Evolutionary conservation across 805 yeast species (phyloP).

Genomic region (Candida gorgasii): DNA sequence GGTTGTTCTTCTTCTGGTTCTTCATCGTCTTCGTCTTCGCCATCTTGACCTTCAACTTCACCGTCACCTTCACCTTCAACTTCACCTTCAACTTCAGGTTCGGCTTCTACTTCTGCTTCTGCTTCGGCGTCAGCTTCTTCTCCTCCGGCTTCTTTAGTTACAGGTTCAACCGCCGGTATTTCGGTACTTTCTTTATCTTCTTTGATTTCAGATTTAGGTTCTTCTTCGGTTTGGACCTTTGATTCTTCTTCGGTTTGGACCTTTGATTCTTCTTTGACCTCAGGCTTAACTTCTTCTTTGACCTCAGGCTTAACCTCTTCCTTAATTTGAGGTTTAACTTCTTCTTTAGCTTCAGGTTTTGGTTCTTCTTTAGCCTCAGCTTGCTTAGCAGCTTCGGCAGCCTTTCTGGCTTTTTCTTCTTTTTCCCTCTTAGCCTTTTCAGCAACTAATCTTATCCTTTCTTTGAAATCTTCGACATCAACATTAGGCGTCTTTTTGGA

Average conservation of each 20-base stretch:
- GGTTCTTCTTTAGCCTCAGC: slow-evolving; percentile 9
- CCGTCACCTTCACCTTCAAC: slow-evolving; percentile 15
- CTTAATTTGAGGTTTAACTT: slow-evolving; percentile 9
- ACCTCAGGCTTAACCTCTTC: slow-evolving; percentile 13
- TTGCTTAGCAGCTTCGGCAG: slow-evolving; percentile 6
- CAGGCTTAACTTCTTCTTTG: slow-evolving; percentile 6
- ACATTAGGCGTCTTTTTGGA: slow-evolving; percentile 7
- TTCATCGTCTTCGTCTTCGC: slow-evolving; percentile 16
- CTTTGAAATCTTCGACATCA: slow-evolving; percentile 17
- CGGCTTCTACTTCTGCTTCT: slow-evolving; percentile 1
- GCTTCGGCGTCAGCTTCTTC: background rate
- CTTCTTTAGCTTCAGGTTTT: slow-evolving; percentile 5
- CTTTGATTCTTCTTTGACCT: slow-evolving; percentile 8
- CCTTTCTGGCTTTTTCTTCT: slow-evolving; percentile 8
- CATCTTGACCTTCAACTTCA: slow-evolving; percentile 16
- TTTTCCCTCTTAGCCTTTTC: slow-evolving; percentile 8
- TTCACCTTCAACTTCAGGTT: slow-evolving; percentile 3
- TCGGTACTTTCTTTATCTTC: slow-evolving; percentile 1
- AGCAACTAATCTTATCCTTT: slow-evolving; percentile 12
- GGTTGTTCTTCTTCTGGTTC: slow-evolving; percentile 23
- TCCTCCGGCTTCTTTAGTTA: slow-evolving; percentile 1
- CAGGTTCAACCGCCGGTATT: slow-evolving; percentile 3
- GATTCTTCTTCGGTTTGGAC: slow-evolving; percentile 15
- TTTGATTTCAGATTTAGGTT: slow-evolving; percentile 2
- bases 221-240: slow-evolving; percentile 14